Evolutionary conservation across 768 basidiomycete genomes (phyloP).

Genomic region (Tricholomella constricta): DNA sequence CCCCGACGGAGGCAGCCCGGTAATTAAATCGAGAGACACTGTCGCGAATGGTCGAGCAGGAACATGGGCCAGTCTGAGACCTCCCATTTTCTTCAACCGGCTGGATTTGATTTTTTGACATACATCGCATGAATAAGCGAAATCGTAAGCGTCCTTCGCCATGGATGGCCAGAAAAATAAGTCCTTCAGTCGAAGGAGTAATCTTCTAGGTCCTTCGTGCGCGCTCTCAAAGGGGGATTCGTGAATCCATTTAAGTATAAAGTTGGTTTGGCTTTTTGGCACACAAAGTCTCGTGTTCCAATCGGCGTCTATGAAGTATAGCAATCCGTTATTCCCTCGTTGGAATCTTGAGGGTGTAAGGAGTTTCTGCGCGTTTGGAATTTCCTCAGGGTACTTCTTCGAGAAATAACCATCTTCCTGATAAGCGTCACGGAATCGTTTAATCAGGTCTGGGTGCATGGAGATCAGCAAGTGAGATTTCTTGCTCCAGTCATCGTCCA

Average conservation of each 20-base stretch:
- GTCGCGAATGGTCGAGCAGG: no score
- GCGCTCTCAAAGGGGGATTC: constrained; percentile 18
- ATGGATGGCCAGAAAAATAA: neutral
- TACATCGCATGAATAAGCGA: neutral
- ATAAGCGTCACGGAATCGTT: neutral
- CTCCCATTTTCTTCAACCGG: neutral
- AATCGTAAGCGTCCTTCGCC: neutral
- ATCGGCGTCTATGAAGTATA: constrained; percentile 20
- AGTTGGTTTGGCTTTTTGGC: constrained; percentile 2
- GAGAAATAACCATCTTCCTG: neutral
- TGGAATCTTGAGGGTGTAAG: neutral
- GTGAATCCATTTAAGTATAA: constrained; percentile 17
- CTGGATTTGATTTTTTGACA: neutral
- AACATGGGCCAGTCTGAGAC: no score
- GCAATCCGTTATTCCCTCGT: neutral
- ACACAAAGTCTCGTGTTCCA: constrained; percentile 20
- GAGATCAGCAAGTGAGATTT: neutral
- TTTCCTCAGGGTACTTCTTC: neutral
- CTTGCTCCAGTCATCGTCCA: neutral
- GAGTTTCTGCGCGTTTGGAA: neutral
- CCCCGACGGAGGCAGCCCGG: no score
- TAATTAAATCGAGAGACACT: no score
- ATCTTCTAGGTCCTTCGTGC: constrained; percentile 6
- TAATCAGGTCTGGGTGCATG: neutral
- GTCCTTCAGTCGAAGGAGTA: constrained; percentile 9